Evolutionary conservation across 1,284 basidiomycete species (phyloP), one percentile per base, ranked within the genome.

Genomic region (Cryptococcus sp.): DNA sequence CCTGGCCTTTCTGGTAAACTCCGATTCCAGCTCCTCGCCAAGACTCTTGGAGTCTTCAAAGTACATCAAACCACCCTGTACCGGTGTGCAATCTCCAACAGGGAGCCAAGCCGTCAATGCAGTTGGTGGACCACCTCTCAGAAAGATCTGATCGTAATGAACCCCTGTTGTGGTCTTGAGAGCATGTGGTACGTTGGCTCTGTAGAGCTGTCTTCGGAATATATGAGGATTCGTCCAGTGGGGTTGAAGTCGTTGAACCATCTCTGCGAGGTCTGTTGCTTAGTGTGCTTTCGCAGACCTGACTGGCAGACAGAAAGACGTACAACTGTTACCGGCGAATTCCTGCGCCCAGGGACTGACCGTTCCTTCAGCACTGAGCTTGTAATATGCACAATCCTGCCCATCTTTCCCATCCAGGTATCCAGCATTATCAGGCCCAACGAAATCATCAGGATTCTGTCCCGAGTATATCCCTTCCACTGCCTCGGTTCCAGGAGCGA

Each of bases 61-160:
- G 22, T 67, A 67, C 52, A 63, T 59, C 19, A 67, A 54, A 1
- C 64, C 63, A 11, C 64, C 64, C 28, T 50, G 48, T 3, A 54
- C 45, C 16, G 58, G 58, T 5, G 56, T 50, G 34, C 59, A 50
- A 45, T 62, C 61, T 2, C 64, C 64, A 37, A 67, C 53, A 3
- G 64, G 64, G 16, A 67, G 53, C 64, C 64, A 67, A 0, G 57
- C 64, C 3, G 64, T 67, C 22, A 67, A 50, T 2, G 57, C 49
- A 4, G 57, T 65, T 4, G 63, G 58, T 14, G 60, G 57, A 2
- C 52, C 62, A 31, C 37, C 50, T 11, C 60, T 57, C 1, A 64
- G 50, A 52, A 64, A 64, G 32, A 56, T 52, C 25, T 61, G 54
- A 46, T 61, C 59, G 41, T 54, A 58, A 48, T 61, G 59, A 23